Conservation (phyloP, 1,139 yeast genomes). For the Yamadazyma dushanensis region DNA sequence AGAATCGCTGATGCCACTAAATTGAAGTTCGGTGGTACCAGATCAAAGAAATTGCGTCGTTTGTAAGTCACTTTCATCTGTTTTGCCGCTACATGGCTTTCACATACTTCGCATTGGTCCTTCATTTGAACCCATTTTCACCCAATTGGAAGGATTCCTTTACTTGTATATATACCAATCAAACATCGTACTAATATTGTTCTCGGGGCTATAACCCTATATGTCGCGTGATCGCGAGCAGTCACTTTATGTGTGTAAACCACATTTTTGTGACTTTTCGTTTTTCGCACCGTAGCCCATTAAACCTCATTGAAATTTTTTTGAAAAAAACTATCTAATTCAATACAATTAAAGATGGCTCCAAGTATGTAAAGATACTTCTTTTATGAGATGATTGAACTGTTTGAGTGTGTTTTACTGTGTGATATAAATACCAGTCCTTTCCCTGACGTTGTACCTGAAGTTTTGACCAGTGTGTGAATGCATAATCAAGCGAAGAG, state of each 20-base stretch:
- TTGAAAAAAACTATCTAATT: slow-evolving; percentile 15
- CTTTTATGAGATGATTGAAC: neutral
- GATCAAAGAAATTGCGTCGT: slow-evolving; percentile 84
- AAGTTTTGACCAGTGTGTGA: too few species aligned
- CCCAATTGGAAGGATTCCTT: neutral
- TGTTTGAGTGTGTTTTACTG: neutral
- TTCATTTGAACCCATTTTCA: neutral
- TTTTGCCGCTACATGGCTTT: neutral
- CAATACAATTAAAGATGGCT: slow-evolving; percentile 19
- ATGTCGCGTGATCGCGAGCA: too few species aligned
- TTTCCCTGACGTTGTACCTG: too few species aligned
- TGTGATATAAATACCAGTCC: too few species aligned
- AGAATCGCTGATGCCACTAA: slow-evolving; percentile 77
- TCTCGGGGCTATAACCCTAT: slow-evolving; percentile 14
- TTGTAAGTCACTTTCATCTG: slow-evolving; percentile 32
- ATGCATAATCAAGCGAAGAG: too few species aligned
- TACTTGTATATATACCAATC: slow-evolving; percentile 3
- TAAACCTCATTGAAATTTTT: slow-evolving; percentile 7
- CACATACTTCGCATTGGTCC: neutral
- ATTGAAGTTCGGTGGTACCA: slow-evolving; percentile 89
- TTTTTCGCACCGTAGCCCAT: slow-evolving; percentile 1
- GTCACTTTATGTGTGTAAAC: slow-evolving; percentile 8
- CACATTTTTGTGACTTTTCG: slow-evolving; percentile 4
- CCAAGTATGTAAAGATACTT: slow-evolving; percentile 18
- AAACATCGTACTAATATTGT: neutral